These are phyloP conservation scores for Sphaerulina populicola DNA, from an alignment of 2,329 filamentous ascomycete species.

Conservation along the genomic window DNA sequence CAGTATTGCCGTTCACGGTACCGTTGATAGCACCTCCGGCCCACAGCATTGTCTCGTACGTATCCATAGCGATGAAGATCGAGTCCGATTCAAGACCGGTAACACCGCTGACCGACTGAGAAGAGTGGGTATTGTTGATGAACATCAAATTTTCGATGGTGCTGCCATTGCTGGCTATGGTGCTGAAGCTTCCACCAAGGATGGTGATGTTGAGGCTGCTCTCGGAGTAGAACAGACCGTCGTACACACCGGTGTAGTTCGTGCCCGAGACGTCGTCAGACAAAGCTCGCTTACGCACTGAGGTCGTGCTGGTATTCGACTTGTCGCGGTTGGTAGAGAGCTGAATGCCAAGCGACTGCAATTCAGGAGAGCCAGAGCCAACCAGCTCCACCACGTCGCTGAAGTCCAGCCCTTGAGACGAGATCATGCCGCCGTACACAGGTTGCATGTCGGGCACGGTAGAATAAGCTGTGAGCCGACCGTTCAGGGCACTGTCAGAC, in stretches of 20 bases:
- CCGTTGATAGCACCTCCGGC: constrained; percentile 76
- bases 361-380: constrained; percentile 33
- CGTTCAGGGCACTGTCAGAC: constrained; percentile 58
- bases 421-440: constrained; percentile 75
- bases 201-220: constrained; percentile 72
- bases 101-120: constrained; percentile 39
- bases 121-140: constrained; percentile 64
- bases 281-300: constrained; percentile 37
- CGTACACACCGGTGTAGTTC: constrained; percentile 59
- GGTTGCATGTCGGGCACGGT: constrained; percentile 52
- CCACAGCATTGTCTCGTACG: constrained; percentile 61
- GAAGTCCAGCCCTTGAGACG: constrained; percentile 63
- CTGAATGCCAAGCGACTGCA: constrained; percentile 50
- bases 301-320: constrained; percentile 17
- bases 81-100: constrained; percentile 67
- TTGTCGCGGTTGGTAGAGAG: constrained; percentile 33
- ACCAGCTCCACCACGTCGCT: constrained; percentile 64
- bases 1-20: constrained; percentile 50
- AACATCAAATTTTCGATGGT: constrained; percentile 72
- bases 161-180: constrained; percentile 59
- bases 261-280: constrained; percentile 28
- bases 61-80: constrained; percentile 62
- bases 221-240: constrained; percentile 67
- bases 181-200: constrained; percentile 76
- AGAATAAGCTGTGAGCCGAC: constrained; percentile 64